Evolutionary conservation across 2,329 filamentous ascomycete genomes (phyloP), one percentile per base, ranked within the genome.

Genomic region (Clarireedia homoeocarpa): DNA sequence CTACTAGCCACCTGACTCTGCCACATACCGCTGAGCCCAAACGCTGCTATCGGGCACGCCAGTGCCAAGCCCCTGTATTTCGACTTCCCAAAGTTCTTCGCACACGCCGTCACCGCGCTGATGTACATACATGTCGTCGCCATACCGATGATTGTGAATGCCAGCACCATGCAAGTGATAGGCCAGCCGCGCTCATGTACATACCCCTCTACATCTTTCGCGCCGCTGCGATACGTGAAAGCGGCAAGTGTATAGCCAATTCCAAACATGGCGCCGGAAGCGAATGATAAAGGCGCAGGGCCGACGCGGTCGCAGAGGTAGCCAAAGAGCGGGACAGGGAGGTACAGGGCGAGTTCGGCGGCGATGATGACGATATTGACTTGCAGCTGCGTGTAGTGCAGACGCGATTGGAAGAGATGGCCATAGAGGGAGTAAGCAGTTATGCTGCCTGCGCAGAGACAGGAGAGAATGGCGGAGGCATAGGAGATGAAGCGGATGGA

Each of bases 1-100:
- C 84, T 82, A 63, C 84, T 92, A 30, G 86, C 92, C 24, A 95
- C 74, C 74, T 97, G 92, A 65, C 90, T 95, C 72, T 94, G 80
- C 88, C 94, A 95, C 87, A 99, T 92, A 48, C 91, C 91, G 67
- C 91, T 96, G 56, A 99, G 72, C 0, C 94, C 94, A 69, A 96
- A 96, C 6, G 89, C 86, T 0, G 94, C 90, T 69, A 97, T 96
- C 1, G 94, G 94, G 58, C 89, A 79, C 1, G 92, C 91, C 55
- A 99, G 78, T 58, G 95, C 92, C 51, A 99, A 74, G 0, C 94
- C 94, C 66, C 92, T 87, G 67, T 95, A 86, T 67, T 86, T 88
- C 4, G 91, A 90, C 59, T 87, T 84, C 49, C 91, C 91, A 73
- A 97, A 99, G 73, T 97, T 99, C 82, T 99, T 99, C 38, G 94